Percentiles rank a stretch among this genome's conserved stretches.
phyloP scores from a whole-genome alignment of 305 asterid genomes.

The Euphrasia arctica region DNA sequence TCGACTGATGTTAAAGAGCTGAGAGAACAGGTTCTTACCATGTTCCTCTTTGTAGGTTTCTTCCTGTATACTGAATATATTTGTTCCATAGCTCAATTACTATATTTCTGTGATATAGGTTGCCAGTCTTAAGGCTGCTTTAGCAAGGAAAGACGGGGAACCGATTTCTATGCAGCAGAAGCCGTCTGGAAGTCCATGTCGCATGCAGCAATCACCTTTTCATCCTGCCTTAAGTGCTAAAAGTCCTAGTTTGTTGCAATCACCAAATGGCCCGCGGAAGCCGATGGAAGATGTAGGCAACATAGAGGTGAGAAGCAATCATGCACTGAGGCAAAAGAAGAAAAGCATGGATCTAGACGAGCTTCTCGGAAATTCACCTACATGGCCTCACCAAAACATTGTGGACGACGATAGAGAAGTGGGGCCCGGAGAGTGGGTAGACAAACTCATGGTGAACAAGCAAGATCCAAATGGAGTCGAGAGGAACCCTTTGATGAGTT shows the following conservation, averaged over 20 bases:
- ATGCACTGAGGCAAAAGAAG: constrained; percentile 52
- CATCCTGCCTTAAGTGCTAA: constrained; percentile 43
- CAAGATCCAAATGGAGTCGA: constrained; percentile 46
- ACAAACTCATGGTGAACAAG: constrained; percentile 96
- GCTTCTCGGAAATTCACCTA: constrained; percentile 67
- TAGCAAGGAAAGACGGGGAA: constrained; percentile 67
- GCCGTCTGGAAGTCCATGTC: constrained; percentile 51
- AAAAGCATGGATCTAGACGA: constrained; percentile 80
- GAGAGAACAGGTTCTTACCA: constrained; percentile 73
- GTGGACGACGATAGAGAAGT: constrained; percentile 62
- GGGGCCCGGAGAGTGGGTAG: constrained; percentile 85
- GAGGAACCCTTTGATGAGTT: constrained; percentile 32
- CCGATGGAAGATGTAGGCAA: constrained; percentile 94
- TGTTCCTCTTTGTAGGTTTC: background rate
- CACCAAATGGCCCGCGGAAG: constrained; percentile 62
- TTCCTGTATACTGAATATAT: constrained; percentile 1
- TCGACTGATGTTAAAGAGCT: constrained; percentile 86
- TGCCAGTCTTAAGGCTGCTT: constrained; percentile 75
- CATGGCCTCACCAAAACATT: constrained; percentile 71
- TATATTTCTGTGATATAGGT: constrained; percentile 41
- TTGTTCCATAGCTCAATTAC: constrained; percentile 20
- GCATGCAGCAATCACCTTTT: constrained; percentile 38
- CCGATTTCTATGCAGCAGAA: constrained; percentile 43
- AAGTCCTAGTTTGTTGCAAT: constrained; percentile 32
- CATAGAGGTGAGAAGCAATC: constrained; percentile 67